Evolutionary conservation across 2,329 filamentous ascomycete genomes (phyloP), one percentile per base, ranked within the genome.

Genomic region (Beauveria medogensis): DNA sequence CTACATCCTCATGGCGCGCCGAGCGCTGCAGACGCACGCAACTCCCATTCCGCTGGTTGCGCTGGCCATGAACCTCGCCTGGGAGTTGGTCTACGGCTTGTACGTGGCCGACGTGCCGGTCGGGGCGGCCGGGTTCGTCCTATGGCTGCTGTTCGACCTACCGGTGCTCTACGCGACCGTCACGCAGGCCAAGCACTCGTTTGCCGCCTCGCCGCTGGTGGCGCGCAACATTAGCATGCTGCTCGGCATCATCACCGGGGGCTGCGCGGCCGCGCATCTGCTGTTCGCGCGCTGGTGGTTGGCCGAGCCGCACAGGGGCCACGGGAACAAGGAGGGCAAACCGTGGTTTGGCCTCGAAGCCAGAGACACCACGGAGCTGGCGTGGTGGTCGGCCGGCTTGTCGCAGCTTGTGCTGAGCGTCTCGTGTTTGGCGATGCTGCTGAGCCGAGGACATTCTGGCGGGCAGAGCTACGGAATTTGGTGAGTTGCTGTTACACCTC

Each of bases 101-200:
- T 78, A 73, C 64, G 77, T 82, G 18, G 72, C 75, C 61, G 78
- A 81, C 62, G 68, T 71, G 5, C 65, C 68, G 1, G 65, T 79
- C 10, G 80, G 82, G 65, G 70, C 70, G 14, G 64, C 70, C 18
- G 77, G 78, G 30, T 81, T 82, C 67, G 65, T 63, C 0, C 63
- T 77, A 55, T 82, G 81, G 80, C 71, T 83, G 37, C 47, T 80
- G 3, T 73, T 83, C 18, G 80, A 83, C 68, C 62, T 78, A 14
- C 73, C 73, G 3, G 71, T 83, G 37, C 68, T 82, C 12, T 79
- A 78, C 64, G 73, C 71, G 3, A 75, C 78, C 14, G 63, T 82
- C n/a, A 73, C 69, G 20, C 77, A 75, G 54, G 79, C 75, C 0
- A 70, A 69, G 3, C 63, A 72, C 18, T 80, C 80, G 16, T 82